phyloP scores from a whole-genome alignment of 2,329 filamentous ascomycete genomes.

The Leptographium radiaticola region DNA sequence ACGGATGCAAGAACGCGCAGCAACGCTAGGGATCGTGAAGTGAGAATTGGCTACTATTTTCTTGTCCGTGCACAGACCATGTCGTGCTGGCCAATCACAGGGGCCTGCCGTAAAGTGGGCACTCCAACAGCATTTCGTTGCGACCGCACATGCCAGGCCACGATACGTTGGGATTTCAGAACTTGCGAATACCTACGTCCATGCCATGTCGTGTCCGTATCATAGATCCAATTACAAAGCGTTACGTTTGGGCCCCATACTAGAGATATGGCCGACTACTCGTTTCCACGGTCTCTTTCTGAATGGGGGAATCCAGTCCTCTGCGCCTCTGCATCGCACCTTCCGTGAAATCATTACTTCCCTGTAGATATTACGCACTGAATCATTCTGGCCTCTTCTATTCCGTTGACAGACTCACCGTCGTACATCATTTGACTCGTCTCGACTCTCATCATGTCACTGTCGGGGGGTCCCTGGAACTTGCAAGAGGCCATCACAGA shows the following conservation, averaged over 20 bases:
- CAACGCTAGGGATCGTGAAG: constrained; percentile 10
- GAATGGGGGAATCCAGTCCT: too few relatives aligned
- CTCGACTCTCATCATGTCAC: not conserved
- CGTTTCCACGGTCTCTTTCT: too few relatives aligned
- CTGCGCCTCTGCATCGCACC: not conserved
- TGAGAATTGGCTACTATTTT: constrained; percentile 7
- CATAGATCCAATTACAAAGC: too few relatives aligned
- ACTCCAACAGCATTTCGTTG: too few relatives aligned
- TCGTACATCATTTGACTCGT: not conserved
- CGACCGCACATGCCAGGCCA: too few relatives aligned
- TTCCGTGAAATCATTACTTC: not conserved
- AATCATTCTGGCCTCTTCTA: not conserved
- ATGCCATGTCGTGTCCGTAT: too few relatives aligned
- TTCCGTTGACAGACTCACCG: not conserved
- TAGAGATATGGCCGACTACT: too few relatives aligned
- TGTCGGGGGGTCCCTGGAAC: constrained; percentile 3
- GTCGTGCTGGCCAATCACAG: constrained; percentile 2
- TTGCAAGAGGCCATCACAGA: constrained; percentile 12
- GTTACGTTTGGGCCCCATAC: too few relatives aligned
- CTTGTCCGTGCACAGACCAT: constrained; percentile 1
- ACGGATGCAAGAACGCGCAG: constrained; percentile 9
- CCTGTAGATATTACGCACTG: not conserved
- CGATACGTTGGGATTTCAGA: too few relatives aligned
- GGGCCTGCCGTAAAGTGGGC: too few relatives aligned
- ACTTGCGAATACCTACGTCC: too few relatives aligned